Base-by-base conservation (phyloP, 2,329 filamentous ascomycete species). In the Emmonsiellopsis sp. region DNA sequence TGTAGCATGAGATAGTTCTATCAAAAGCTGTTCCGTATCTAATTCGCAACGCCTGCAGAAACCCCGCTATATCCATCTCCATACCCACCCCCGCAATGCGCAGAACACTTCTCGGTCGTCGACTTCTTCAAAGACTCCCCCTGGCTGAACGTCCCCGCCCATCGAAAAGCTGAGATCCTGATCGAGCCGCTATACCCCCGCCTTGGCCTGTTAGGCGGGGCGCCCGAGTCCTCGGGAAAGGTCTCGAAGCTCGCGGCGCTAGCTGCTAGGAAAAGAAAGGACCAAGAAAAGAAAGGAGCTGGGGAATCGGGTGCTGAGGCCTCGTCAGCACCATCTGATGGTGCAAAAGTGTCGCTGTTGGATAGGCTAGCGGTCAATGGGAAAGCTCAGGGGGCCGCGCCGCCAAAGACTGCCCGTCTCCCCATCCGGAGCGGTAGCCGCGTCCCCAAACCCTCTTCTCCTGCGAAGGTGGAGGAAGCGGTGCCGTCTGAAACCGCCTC, bases 211-310 rank as follows among this genome's bases (percentile, higher is more conserved):
- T 71, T 95, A 2, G 94, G 93, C 33, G 94, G 93, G 36, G 80
- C 83, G 7, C 64, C 82, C 2, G 79, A 81, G 47, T 72, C 72
- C 10, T 64, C 74, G n/a, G 78, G 81, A 2, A 93, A 91, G 64
- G 78, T 87, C 69, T 95, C 92, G 5, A 98, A 98, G 64, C 76
- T 98, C 45, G 92, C 95, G 62, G 89, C 89, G 47, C 75, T 98
- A 42, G 91, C 92, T 50, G 86, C 88, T 52, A 80, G 90, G 32
- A 91, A 90, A 67, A 91, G 88, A 71, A 95, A 90, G 68, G 84
- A 83, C 11, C 84, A 83, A 33, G 83, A 85, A 40, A 83, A 80
- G 61, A 74, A 68, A 47, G 60, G 59, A 5, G 42, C 61, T 37
- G 13, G n/a, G 33, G 53, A 32, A 47, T 36, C 9, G n/a, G 13